Percentiles rank a stretch among this genome's conserved stretches.
These are phyloP conservation scores for Neurospora sp. DNA, from an alignment of 495 filamentous ascomycete genomes.

Conservation along the genomic window DNA sequence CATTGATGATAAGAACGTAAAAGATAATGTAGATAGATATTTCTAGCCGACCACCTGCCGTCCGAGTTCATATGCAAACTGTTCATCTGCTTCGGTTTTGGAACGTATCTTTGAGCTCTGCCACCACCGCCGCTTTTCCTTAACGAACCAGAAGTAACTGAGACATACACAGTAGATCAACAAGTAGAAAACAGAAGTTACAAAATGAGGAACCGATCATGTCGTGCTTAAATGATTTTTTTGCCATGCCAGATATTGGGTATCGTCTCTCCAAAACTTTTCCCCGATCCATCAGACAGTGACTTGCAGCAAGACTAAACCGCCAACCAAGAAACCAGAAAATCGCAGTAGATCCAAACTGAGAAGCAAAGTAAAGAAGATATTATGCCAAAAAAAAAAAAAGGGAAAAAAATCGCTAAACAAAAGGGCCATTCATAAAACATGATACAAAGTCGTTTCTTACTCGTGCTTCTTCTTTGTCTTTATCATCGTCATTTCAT, in stretches of 20 bases:
- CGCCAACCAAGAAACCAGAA: neutral
- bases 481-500: conserved; percentile 10
- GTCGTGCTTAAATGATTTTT: neutral
- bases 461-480: conserved; percentile 1
- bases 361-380: neutral
- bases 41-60: neutral
- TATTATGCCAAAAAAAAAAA: neutral
- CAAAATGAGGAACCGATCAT: neutral
- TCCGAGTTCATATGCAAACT: neutral
- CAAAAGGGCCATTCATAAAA: neutral
- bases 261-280: neutral
- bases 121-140: neutral
- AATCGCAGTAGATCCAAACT: neutral
- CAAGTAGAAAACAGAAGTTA: neutral
- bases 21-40: neutral
- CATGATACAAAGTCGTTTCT: conserved; percentile 1
- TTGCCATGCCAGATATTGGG: neutral
- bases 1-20: neutral
- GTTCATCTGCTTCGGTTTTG: neutral
- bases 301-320: neutral
- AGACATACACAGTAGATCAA: neutral
- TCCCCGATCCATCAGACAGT: neutral
- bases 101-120: neutral
- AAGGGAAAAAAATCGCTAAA: neutral
- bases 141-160: neutral